phyloP scores from a whole-genome alignment of 176 grass and related monocot species.

The Olyra latifolia region DNA sequence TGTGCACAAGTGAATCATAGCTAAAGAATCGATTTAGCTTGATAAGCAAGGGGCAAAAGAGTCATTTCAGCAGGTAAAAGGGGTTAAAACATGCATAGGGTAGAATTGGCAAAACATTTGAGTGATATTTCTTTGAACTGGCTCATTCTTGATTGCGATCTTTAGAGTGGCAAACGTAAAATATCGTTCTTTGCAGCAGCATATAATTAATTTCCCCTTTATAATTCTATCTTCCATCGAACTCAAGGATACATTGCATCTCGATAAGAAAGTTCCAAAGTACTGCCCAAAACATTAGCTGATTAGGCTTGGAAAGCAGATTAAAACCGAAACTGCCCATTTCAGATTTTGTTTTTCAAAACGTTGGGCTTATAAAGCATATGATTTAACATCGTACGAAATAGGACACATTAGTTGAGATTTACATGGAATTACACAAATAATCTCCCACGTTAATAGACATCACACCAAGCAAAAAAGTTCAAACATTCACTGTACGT shows the following conservation, averaged over 20 bases:
- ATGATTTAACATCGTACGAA: not conserved
- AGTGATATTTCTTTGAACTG: no score
- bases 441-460: not conserved
- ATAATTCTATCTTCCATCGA: not conserved
- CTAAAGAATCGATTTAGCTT: no score
- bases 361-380: not conserved
- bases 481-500: not conserved
- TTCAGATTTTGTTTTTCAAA: not conserved
- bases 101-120: no score
- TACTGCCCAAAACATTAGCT: not conserved
- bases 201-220: no score
- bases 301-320: not conserved
- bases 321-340: not conserved
- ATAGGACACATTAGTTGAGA: not conserved
- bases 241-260: not conserved
- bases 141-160: no score
- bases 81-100: no score
- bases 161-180: no score
- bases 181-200: no score
- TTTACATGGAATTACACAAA: conserved; percentile 5
- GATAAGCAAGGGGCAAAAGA: no score
- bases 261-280: not conserved
- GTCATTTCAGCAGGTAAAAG: no score
- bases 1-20: no score
- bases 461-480: not conserved